Evolutionary conservation across 1,284 basidiomycete genomes (phyloP).

Genomic region (Irpex rosettiformis): DNA sequence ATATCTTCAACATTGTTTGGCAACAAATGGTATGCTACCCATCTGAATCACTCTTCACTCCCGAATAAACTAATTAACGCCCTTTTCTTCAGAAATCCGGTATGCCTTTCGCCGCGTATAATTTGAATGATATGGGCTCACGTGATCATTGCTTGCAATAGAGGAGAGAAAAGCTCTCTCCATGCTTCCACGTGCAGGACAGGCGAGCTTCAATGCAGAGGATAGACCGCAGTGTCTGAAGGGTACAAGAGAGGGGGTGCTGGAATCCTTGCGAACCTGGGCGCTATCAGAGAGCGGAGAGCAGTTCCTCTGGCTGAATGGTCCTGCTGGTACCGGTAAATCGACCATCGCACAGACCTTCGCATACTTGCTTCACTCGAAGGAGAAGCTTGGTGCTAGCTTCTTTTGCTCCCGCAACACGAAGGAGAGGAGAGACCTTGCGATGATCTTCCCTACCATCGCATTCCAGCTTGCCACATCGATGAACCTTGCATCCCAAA

Average conservation of each 20-base stretch:
- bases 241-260: not conserved
- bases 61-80: not conserved
- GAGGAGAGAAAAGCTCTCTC: not conserved
- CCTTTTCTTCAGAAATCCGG: not conserved
- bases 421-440: slow-evolving; percentile 13
- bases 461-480: slow-evolving; percentile 22
- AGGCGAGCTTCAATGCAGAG: not conserved
- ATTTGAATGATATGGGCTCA: not conserved
- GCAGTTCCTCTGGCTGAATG: slow-evolving; percentile 15
- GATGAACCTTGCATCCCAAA: not conserved
- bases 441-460: slow-evolving; percentile 24
- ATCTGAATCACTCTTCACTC: not conserved
- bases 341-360: slow-evolving; percentile 16
- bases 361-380: not conserved
- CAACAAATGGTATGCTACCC: not conserved
- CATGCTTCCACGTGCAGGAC: not conserved
- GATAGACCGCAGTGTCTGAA: not conserved
- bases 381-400: slow-evolving; percentile 19
- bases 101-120: not conserved
- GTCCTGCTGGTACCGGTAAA: slow-evolving; percentile 18
- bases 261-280: not conserved
- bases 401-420: slow-evolving; percentile 24
- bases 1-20: not conserved
- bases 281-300: not conserved
- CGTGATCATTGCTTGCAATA: no score